Evolutionary conservation across 192 early-diverging fungal species (phyloP).

Genomic region (Umbelopsis ramanniana): DNA sequence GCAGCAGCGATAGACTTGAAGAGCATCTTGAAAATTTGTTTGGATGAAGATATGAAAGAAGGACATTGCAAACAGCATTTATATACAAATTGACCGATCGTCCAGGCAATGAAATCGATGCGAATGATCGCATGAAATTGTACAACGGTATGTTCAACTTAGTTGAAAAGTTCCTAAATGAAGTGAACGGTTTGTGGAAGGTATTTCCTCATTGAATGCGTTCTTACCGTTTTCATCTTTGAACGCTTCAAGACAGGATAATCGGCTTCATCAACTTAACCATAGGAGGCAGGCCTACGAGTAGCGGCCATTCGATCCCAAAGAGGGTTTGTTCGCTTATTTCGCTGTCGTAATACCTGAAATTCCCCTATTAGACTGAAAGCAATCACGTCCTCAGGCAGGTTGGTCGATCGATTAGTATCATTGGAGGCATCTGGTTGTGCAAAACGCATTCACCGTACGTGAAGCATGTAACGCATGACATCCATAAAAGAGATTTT

Average conservation of each 20-base stretch:
- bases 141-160: slow-evolving; percentile 9
- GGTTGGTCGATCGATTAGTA: slow-evolving; percentile 1
- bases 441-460: background rate
- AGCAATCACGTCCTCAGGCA: background rate
- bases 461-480: background rate
- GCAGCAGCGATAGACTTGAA: slow-evolving; percentile 17
- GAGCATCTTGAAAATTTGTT: background rate
- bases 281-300: background rate
- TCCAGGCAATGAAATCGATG: background rate
- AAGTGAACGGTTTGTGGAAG: background rate
- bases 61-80: background rate
- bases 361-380: background rate
- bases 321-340: background rate
- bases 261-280: background rate
- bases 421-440: background rate
- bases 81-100: background rate
- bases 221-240: slow-evolving; percentile 19
- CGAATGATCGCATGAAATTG: slow-evolving; percentile 3
- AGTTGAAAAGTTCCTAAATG: slow-evolving; percentile 1
- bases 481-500: slow-evolving; percentile 19
- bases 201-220: slow-evolving; percentile 17
- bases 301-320: background rate
- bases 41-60: background rate
- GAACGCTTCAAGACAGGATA: background rate
- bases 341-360: background rate